A percentile compares a stretch with the other conserved stretches of the same genome.
Conservation (phyloP, 116 monocot genomes). For the Papilionanthe hybrid region DNA sequence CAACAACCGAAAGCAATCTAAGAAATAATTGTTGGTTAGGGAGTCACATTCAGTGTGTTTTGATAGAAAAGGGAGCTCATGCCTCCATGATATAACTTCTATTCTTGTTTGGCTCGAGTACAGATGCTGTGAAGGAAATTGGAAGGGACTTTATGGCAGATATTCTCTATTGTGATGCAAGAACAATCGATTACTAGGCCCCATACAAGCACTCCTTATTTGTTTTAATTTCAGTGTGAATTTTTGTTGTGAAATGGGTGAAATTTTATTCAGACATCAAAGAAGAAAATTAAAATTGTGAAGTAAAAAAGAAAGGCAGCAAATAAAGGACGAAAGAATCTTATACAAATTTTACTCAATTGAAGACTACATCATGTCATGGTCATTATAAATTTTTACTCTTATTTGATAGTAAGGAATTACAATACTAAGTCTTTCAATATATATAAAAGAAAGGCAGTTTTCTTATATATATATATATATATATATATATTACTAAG, state of each 20-base stretch:
- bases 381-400: too few relatives aligned
- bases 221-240: background rate
- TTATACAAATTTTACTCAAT: too few relatives aligned
- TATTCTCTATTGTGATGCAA: background rate
- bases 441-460: too few relatives aligned
- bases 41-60: conserved; percentile 1
- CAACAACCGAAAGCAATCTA: background rate
- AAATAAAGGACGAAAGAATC: too few relatives aligned
- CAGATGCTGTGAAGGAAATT: background rate
- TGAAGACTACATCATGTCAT: too few relatives aligned
- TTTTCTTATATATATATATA: too few relatives aligned
- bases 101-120: conserved; percentile 4
- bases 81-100: background rate
- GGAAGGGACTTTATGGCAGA: background rate
- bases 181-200: background rate
- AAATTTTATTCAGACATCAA: background rate
- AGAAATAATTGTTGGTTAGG: conserved; percentile 4
- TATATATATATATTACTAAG: too few relatives aligned
- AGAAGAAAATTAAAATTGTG: background rate
- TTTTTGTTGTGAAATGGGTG: background rate
- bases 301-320: background rate
- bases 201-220: background rate
- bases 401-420: too few relatives aligned
- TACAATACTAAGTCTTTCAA: too few relatives aligned
- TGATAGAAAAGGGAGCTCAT: background rate